Evolutionary conservation across 2,329 filamentous ascomycete genomes (phyloP).

Genomic region (Metarhizium guizhouense): DNA sequence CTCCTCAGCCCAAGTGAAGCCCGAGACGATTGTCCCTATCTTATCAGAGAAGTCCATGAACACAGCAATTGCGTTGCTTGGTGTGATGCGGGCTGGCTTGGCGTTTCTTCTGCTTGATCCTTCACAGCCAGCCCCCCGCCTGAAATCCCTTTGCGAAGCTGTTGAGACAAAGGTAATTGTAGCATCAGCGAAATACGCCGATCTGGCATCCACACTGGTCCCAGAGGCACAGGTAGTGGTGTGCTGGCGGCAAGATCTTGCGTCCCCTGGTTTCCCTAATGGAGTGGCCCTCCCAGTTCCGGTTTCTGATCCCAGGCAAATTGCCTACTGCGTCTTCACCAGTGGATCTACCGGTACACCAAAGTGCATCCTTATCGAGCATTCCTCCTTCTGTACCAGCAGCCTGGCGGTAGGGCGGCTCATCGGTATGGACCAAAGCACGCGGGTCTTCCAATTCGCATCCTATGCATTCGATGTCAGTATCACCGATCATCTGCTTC

Average conservation of each 20-base stretch:
- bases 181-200: no score
- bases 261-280: no score
- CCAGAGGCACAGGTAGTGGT: no score
- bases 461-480: conserved; percentile 3
- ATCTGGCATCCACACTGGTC: no score
- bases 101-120: conserved; percentile 8
- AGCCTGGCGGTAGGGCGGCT: background rate
- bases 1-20: background rate
- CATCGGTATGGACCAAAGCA: background rate
- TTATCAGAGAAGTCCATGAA: background rate
- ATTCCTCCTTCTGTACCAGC: background rate
- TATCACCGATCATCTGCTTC: background rate
- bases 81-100: conserved; percentile 8
- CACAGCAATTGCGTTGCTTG: conserved; percentile 8
- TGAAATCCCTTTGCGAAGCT: background rate
- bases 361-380: background rate
- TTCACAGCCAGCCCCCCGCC: background rate
- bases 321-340: background rate
- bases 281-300: no score
- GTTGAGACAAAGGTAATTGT: no score
- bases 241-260: no score
- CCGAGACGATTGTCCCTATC: background rate
- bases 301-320: background rate
- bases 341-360: background rate
- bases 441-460: conserved; percentile 2